These are phyloP conservation scores for Botryococcus braunii DNA, from an alignment of 163 green algal species.

Conservation along the genomic window DNA sequence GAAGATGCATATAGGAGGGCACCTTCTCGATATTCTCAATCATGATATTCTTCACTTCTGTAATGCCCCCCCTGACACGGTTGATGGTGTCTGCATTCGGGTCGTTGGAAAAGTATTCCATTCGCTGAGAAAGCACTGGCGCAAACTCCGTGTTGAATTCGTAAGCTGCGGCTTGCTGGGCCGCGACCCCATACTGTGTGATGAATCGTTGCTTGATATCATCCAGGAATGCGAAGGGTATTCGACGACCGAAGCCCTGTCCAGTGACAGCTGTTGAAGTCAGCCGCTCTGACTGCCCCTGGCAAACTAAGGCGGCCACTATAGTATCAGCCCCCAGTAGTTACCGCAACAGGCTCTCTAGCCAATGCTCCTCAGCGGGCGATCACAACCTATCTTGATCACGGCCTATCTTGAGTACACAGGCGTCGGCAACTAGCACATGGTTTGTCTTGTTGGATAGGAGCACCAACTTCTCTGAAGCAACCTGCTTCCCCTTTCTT, in stretches of 20 bases:
- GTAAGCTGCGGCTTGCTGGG: constrained; percentile 59
- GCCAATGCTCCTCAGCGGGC: too few species aligned
- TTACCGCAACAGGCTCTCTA: too few species aligned
- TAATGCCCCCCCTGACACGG: constrained; percentile 60
- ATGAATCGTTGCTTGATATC: constrained; percentile 69
- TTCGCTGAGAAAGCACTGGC: constrained; percentile 40
- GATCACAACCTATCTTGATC: too few species aligned
- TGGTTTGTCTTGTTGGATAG: too few species aligned
- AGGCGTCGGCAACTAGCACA: too few species aligned
- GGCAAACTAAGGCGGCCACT: too few species aligned
- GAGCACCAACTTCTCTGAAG: too few species aligned
- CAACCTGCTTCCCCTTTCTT: too few species aligned
- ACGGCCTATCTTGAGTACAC: too few species aligned
- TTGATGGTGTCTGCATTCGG: constrained; percentile 70
- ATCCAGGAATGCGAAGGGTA: constrained; percentile 87
- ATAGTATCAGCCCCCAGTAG: too few species aligned
- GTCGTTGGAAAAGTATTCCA: constrained; percentile 65
- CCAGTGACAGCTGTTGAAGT: too few species aligned
- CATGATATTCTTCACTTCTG: constrained; percentile 89
- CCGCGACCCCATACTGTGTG: constrained; percentile 30
- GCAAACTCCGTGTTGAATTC: constrained; percentile 79
- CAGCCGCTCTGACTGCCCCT: too few species aligned
- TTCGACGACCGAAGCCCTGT: constrained; percentile 56
- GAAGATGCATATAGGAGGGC: background rate
- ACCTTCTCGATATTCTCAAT: constrained; percentile 96